Conservation (phyloP, 2,329 filamentous ascomycete species). For the Penicillium thymicola region DNA sequence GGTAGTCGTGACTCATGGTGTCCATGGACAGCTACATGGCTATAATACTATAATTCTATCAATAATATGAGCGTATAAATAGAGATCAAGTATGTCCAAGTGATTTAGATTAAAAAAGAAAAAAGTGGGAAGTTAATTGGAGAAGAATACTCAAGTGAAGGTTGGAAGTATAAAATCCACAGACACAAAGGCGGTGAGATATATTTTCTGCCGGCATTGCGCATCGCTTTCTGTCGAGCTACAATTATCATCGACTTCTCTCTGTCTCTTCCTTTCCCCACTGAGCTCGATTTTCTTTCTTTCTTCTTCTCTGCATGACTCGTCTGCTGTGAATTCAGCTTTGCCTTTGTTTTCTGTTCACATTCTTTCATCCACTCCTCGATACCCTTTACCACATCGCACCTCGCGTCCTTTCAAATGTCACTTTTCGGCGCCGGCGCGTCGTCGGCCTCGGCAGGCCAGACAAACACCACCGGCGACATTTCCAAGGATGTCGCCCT, state of each 20-base stretch:
- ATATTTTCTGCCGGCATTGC: constrained; percentile 7
- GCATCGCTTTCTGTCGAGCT: constrained; percentile 11
- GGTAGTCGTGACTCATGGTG: background rate
- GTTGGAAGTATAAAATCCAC: background rate
- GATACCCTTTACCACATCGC: background rate
- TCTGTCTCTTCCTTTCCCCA: background rate
- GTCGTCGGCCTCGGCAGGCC: constrained; percentile 49
- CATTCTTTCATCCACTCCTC: background rate
- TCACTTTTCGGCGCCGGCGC: constrained; percentile 54
- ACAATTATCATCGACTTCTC: constrained; percentile 4
- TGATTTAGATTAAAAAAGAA: background rate
- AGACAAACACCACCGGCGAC: constrained; percentile 77
- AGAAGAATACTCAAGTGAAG: background rate
- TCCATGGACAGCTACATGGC: background rate
- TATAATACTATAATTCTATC: too few relatives aligned
- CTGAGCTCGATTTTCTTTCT: constrained; percentile 2
- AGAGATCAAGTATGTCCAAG: background rate
- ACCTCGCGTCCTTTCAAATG: constrained; percentile 29
- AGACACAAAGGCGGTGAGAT: constrained; percentile 1
- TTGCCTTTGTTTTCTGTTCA: background rate
- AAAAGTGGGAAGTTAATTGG: background rate
- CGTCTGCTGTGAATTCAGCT: background rate
- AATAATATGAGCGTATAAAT: background rate
- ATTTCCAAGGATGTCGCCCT: constrained; percentile 84
- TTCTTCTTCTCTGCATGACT: background rate